Evolutionary conservation across 768 basidiomycete genomes (phyloP).

Genomic region (Kockovaella imperatae): DNA sequence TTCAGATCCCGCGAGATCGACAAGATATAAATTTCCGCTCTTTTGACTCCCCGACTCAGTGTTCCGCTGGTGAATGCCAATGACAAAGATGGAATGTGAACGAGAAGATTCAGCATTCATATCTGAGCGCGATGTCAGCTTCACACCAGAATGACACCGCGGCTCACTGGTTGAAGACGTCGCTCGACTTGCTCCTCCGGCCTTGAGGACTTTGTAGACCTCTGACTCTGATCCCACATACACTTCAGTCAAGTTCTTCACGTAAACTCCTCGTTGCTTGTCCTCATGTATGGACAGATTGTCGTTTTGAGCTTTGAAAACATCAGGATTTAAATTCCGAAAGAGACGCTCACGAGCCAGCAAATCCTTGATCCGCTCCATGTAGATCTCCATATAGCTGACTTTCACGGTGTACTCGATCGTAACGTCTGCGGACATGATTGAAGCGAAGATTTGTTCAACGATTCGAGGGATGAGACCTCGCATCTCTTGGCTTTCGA

Average conservation of each 20-base stretch:
- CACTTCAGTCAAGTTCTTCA: slow-evolving; percentile 93
- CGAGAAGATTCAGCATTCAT: slow-evolving; percentile 99
- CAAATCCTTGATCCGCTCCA: slow-evolving; percentile 90
- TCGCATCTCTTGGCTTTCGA: slow-evolving; percentile 84
- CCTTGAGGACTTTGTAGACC: slow-evolving; percentile 98
- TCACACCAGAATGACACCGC: neutral
- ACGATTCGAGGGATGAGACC: slow-evolving; percentile 98
- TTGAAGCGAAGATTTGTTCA: slow-evolving; percentile 97
- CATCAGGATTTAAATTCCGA: slow-evolving; percentile 1
- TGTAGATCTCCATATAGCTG: slow-evolving; percentile 99
- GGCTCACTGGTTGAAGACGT: slow-evolving; percentile 86
- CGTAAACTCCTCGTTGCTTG: slow-evolving; percentile 93
- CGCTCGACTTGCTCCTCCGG: slow-evolving; percentile 81
- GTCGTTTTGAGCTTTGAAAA: slow-evolving; percentile 74
- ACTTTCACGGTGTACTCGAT: slow-evolving; percentile 98
- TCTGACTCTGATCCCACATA: slow-evolving; percentile 93
- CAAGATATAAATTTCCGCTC: slow-evolving; percentile 91
- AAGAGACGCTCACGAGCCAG: slow-evolving; percentile 68
- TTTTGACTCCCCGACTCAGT: slow-evolving; percentile 93
- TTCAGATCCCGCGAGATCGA: slow-evolving; percentile 96
- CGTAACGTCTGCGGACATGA: slow-evolving; percentile 87
- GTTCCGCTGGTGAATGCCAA: slow-evolving; percentile 93
- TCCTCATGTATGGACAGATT: slow-evolving; percentile 98
- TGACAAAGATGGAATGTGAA: slow-evolving; percentile 97
- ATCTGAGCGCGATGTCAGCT: slow-evolving; percentile 51